Conservation (phyloP, 495 filamentous ascomycete species). For the Cenococcum geophilum region DNA sequence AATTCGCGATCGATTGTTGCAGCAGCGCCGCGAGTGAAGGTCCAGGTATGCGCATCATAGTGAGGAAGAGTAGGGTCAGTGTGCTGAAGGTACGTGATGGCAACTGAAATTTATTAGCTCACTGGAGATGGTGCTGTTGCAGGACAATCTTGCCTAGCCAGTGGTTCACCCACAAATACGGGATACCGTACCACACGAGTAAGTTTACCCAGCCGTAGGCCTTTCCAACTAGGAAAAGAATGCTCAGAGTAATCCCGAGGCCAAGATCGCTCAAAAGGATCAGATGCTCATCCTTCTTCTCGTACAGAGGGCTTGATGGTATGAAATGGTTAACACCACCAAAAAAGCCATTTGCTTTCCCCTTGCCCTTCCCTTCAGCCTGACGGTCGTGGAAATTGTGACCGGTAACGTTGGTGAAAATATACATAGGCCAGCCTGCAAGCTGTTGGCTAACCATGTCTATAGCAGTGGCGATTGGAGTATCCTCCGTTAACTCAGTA, state of each 20-base stretch:
- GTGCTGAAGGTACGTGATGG: constrained; percentile 77
- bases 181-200: constrained; percentile 86
- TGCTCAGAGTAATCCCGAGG: constrained; percentile 32
- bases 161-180: constrained; percentile 98
- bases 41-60: constrained; percentile 71
- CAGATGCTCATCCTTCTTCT: constrained; percentile 65
- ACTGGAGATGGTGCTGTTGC: constrained; percentile 2
- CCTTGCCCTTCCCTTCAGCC: constrained; percentile 64
- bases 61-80: constrained; percentile 82
- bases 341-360: constrained; percentile 75
- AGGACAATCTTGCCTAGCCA: constrained; percentile 63
- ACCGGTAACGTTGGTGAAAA: constrained; percentile 81
- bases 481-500: constrained; percentile 85
- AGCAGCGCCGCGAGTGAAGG: constrained; percentile 76
- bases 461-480: constrained; percentile 71
- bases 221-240: constrained; percentile 41
- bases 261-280: constrained; percentile 72
- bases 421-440: constrained; percentile 84
- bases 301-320: constrained; percentile 80
- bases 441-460: constrained; percentile 77
- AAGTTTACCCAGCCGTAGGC: constrained; percentile 81
- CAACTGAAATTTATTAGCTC: constrained; percentile 36
- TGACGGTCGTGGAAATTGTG: constrained; percentile 81
- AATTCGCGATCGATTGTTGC: constrained; percentile 86
- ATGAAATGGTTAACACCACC: constrained; percentile 89